These are phyloP conservation scores for Penicillium digitatum DNA, from an alignment of 2,329 filamentous ascomycete species.

Conservation along the genomic window DNA sequence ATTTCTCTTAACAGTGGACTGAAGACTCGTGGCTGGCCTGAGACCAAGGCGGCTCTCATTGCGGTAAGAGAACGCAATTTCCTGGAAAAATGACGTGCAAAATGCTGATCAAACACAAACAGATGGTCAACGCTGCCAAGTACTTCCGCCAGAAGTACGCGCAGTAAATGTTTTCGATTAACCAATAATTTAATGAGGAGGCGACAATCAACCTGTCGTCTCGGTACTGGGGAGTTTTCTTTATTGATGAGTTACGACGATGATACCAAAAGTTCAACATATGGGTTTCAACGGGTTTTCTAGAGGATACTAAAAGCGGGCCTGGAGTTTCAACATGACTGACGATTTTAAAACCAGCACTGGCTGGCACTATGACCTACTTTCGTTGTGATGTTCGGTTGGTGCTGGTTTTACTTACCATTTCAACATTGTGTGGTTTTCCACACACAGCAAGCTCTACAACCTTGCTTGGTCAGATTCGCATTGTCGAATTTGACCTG, in stretches of 20 bases:
- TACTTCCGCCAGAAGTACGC: constrained; percentile 86
- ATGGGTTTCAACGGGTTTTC: constrained; percentile 38
- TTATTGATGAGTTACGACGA: constrained; percentile 41
- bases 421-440: constrained; percentile 38
- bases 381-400: constrained; percentile 17
- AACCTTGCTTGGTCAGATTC: constrained; percentile 18
- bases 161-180: constrained; percentile 44
- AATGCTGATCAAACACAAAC: constrained; percentile 42
- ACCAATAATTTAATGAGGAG: constrained; percentile 26
- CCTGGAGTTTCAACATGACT: constrained; percentile 40
- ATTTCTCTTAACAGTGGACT: constrained; percentile 59
- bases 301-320: constrained; percentile 37
- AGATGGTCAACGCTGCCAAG: constrained; percentile 99
- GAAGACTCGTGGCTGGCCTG: constrained; percentile 97
- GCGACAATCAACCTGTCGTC: constrained; percentile 40
- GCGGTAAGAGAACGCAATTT: constrained; percentile 34
- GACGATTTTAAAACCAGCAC: constrained; percentile 53
- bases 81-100: not conserved
- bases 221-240: constrained; percentile 28
- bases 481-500: constrained; percentile 27
- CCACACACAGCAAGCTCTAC: constrained; percentile 13
- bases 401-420: constrained; percentile 25
- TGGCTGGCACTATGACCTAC: constrained; percentile 7
- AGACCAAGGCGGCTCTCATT: constrained; percentile 91
- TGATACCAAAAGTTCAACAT: constrained; percentile 45